These are phyloP conservation scores for Solanum chacoense DNA, from an alignment of 305 asterid genomes.

Conservation along the genomic window DNA sequence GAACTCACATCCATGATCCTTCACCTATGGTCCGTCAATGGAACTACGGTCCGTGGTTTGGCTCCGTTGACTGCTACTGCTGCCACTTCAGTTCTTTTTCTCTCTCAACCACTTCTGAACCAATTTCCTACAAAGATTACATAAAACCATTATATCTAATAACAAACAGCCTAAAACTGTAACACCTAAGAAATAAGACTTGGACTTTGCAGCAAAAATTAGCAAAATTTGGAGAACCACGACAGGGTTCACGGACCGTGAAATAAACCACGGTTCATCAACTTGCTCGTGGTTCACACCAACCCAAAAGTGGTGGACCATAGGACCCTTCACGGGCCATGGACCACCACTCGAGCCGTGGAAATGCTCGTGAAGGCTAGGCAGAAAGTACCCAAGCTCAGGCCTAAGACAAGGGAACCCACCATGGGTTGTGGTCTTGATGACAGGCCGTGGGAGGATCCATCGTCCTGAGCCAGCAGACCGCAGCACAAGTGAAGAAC, in stretches of 20 bases:
- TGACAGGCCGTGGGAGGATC: background rate
- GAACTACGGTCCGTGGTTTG: no score
- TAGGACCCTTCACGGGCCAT: background rate
- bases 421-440: background rate
- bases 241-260: background rate
- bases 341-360: background rate
- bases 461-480: background rate
- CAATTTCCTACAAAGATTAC: background rate
- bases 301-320: background rate
- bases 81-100: no score
- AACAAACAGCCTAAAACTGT: background rate
- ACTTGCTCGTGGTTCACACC: background rate
- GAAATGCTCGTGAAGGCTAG: background rate
- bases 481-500: background rate
- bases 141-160: background rate
- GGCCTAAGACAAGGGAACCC: background rate
- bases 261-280: no score
- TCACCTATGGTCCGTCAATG: no score
- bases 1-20: no score
- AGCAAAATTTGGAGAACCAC: background rate
- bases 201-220: background rate
- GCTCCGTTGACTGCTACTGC: background rate
- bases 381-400: background rate
- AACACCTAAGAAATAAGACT: no score
- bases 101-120: no score